Evolutionary conservation across 1,139 yeast species (phyloP), one percentile per base, ranked within the genome.

Genomic region (Yamadazyma atlantica): DNA sequence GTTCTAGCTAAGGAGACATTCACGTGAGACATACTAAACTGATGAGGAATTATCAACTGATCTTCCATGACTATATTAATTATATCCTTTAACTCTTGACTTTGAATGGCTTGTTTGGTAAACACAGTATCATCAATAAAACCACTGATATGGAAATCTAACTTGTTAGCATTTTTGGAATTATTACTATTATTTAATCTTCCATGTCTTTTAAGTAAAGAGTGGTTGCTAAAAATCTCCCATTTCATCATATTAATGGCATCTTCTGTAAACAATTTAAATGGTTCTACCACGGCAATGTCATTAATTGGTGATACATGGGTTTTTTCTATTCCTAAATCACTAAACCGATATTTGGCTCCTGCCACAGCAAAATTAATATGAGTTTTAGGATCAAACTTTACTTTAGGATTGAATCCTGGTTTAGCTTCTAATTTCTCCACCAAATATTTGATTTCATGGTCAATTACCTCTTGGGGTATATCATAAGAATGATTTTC

Each of bases 141-240:
- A 19, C 64, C 64, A 34, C 66, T 60, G 28, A 62, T 44, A 34
- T 57, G 64, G 41, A 62, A 57, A 43, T 62, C 67, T 23, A 53
- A 41, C 12, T 38, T 24, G 6, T 55, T 50, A 19, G 55, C 51
- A 12, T 47, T 47, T 9, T 45, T 57, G 14, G 60, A 48, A 26
- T 56, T 43, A 15, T 34, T 53, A 10, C 34, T 14, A 24, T 27
- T 49, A 21, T 57, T 57, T 18, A 55, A 38, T 42, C 64, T 51
- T 1, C 58, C 63, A 39, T 47, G 54, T 6, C 55, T 46, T 13
- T 50, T 48, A 16, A 60, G 26, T 35, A 74, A 63, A 2, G 50
- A 46, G 2, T 51, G 39, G n/a, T 53, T 53, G 35, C 51, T 52
- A 23, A 63, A 47, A 1, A 57, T 48, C 44, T 63, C 69, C 57